Percentiles rank a stretch among this genome's conserved stretches.
Evolutionary conservation across 2,329 filamentous ascomycete species (phyloP).

Genomic region (Penicillium sp.): DNA sequence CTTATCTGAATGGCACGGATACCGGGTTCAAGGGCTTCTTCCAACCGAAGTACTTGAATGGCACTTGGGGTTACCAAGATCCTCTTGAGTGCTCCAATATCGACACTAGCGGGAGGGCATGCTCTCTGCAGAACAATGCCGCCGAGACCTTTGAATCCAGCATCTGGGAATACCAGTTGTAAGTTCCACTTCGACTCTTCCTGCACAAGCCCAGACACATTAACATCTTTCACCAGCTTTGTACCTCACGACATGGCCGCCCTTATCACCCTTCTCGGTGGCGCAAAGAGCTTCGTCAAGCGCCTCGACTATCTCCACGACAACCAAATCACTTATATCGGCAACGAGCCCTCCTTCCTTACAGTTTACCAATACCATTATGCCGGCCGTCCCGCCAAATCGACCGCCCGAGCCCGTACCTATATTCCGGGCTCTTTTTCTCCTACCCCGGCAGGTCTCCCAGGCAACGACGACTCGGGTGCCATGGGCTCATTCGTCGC

Average conservation of each 20-base stretch:
- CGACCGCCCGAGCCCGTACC: slow-evolving; percentile 53
- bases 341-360: slow-evolving; percentile 62
- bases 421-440: slow-evolving; percentile 64
- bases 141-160: slow-evolving; percentile 37
- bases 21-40: slow-evolving; percentile 71
- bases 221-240: slow-evolving; percentile 52
- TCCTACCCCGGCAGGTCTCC: slow-evolving; percentile 55
- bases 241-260: slow-evolving; percentile 50
- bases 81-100: slow-evolving; percentile 55
- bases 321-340: slow-evolving; percentile 61
- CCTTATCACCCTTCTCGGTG: slow-evolving; percentile 59
- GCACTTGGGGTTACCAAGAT: slow-evolving; percentile 67
- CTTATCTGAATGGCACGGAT: slow-evolving; percentile 54
- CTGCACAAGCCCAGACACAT: slow-evolving; percentile 24
- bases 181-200: slow-evolving; percentile 46
- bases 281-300: slow-evolving; percentile 53
- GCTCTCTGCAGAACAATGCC: slow-evolving; percentile 34
- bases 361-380: slow-evolving; percentile 68
- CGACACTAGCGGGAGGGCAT: slow-evolving; percentile 44
- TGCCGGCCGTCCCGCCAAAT: slow-evolving; percentile 57
- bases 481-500: slow-evolving; percentile 66
- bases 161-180: slow-evolving; percentile 46
- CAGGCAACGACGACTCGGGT: slow-evolving; percentile 66
- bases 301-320: slow-evolving; percentile 65
- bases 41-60: slow-evolving; percentile 65